These are phyloP conservation scores for Candida mattraensis DNA, from an alignment of 805 yeast species.

Conservation along the genomic window DNA sequence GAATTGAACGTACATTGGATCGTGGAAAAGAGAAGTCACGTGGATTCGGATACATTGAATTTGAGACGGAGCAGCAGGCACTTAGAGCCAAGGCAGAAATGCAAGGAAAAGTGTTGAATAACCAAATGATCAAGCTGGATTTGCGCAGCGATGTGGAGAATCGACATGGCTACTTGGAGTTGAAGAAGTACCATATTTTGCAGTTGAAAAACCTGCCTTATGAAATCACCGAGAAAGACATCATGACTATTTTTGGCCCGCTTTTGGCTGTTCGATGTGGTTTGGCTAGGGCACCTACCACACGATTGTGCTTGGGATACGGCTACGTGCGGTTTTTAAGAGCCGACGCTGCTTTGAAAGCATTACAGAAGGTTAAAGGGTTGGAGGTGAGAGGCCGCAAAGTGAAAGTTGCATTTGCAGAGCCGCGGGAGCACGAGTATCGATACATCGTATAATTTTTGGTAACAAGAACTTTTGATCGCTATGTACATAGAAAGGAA, in stretches of 20 bases:
- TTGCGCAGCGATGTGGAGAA: slow-evolving; percentile 17
- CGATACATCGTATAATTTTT: slow-evolving; percentile 24
- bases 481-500: slow-evolving; percentile 15
- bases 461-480: slow-evolving; percentile 4
- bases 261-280: slow-evolving; percentile 31
- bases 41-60: slow-evolving; percentile 29
- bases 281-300: slow-evolving; percentile 30
- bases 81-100: slow-evolving; percentile 28
- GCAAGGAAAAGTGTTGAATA: slow-evolving; percentile 33
- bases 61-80: slow-evolving; percentile 22
- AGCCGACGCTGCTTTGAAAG: slow-evolving; percentile 42
- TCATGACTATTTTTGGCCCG: slow-evolving; percentile 27
- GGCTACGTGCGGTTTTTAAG: slow-evolving; percentile 61
- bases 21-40: slow-evolving; percentile 17
- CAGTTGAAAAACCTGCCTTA: slow-evolving; percentile 31
- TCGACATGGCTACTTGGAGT: slow-evolving; percentile 3
- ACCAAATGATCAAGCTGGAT: slow-evolving; percentile 26
- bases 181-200: slow-evolving; percentile 25
- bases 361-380: slow-evolving; percentile 47
- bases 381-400: slow-evolving; percentile 29
- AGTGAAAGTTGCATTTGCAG: slow-evolving; percentile 34
- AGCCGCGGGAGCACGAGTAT: slow-evolving; percentile 25
- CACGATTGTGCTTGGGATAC: slow-evolving; percentile 42
- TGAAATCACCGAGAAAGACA: slow-evolving; percentile 24
- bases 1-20: slow-evolving; percentile 15